Evolutionary conservation across 208 protist genomes (phyloP), one percentile per base, ranked within the genome.

Genomic region (Chromosphaera perkinsii): DNA sequence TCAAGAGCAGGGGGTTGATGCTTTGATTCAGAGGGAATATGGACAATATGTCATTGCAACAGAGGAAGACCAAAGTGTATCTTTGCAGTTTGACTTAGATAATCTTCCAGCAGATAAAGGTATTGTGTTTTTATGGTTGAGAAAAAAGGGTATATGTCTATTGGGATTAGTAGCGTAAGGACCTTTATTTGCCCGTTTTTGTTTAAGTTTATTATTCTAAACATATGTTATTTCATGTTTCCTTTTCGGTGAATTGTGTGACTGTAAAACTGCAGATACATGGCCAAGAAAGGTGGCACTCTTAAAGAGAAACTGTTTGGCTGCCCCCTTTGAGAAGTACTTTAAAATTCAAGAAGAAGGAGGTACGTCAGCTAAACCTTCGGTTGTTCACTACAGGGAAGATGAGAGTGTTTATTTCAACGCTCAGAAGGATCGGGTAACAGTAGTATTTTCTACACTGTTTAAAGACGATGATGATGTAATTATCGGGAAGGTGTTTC

Each of bases 401-500:
- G 10, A 37, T 10, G 17, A 59, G 24, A 43, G 27, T 35, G 26
- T 32, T 24, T 59, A 59, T 35, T 12, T 66, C 17, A 52, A 64
- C 40, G 56, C 60, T 14, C 4, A 47, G 24, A 45, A 33, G 20
- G 69, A 75, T 32, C 43, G 59, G 5, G 69, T 75, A 2, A 67
- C 59, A 10, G 59, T 61, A 0, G 42, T 75, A 9, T 75, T 69
- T 31, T 63, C 51, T 37, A 68, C 60, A 26, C 51, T 31, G 10
- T 75, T 75, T 52, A 10, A 42, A 35, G 69, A 75, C 33, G 51
- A 2, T 14, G 69, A 75, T 48, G 69, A 75, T 32, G 31, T 75
- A 33, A 56, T 66, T 17, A 52, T 75, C 14, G 69, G 57, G n/a
- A 75, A 75, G 36, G 69, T 75, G 12, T 67, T 69, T 61, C 31